Evolutionary conservation across 2,329 filamentous ascomycete species (phyloP), one percentile per base, ranked within the genome.

Genomic region (Cephalotrichum gorgonifer): DNA sequence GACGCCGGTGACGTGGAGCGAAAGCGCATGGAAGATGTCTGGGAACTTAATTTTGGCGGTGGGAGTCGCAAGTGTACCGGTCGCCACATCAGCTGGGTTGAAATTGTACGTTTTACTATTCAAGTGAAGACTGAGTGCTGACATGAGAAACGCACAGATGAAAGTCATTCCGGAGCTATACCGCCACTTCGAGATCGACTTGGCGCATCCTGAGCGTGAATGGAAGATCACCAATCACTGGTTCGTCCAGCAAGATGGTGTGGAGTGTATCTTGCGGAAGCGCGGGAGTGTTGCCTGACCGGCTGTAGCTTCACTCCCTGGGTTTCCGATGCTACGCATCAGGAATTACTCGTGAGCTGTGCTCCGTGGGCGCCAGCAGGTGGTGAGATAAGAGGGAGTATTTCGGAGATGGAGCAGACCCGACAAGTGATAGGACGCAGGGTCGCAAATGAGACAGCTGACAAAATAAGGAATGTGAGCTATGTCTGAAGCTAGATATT

Each of bases 1-100:
- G 54, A 56, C n/a, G 51, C 54, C 2, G 55, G 30, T 4, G 30
- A 31, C 30, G 30, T 31, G 30, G 30, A 31, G 30, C 30, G 30
- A 31, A 31, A 31, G 30, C 30, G 30, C 15, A 31, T 31, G 30
- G 30, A 31, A 31, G 30, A 3, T 31, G 30, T 31, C 30, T 31
- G 30, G 30, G 30, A 31, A 15, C 30, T 31, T 15, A 31, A 31
- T 14, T 31, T 31, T 31, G 30, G 30, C 30, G 30, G 30, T 9
- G 30, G 30, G 11, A 31, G 30, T 31, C 30, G 30, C 30, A 31
- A 31, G 30, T 31, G 30, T 31, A 14, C 15, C 15, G 30, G 30
- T 9, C 30, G 30, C 30, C 12, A 31, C 30, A 31, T 31, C 15
- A 31, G 30, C 30, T 31, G 30, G 30, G 11, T 31, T 31, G 30